Evolutionary conservation across 306 rosid genomes (phyloP).

Genomic region (Benincasa hispida): DNA sequence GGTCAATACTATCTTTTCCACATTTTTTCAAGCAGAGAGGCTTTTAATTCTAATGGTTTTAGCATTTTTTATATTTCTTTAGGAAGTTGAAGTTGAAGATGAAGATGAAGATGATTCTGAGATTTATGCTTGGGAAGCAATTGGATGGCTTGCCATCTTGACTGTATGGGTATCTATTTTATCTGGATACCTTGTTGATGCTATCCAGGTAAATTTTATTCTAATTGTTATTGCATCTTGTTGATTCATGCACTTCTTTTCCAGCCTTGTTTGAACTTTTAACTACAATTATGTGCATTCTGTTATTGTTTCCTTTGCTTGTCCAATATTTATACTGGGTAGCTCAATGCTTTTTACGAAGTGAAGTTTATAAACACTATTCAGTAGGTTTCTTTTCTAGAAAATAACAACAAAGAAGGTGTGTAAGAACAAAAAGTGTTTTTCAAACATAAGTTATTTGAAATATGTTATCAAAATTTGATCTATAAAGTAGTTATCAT

Average conservation of each 20-base stretch:
- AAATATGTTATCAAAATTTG: neutral
- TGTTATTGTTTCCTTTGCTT: neutral
- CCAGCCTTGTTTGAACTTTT: neutral
- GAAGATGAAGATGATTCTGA: slow-evolving; percentile 53
- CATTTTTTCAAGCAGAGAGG: neutral
- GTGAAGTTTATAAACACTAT: neutral
- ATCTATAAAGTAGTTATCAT: neutral
- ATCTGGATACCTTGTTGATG: slow-evolving; percentile 84
- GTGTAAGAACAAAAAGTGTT: neutral
- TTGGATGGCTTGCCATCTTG: slow-evolving; percentile 74
- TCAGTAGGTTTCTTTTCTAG: neutral
- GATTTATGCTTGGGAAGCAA: slow-evolving; percentile 68
- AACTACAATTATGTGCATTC: neutral
- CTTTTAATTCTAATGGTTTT: slow-evolving; percentile 2
- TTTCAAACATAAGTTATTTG: neutral
- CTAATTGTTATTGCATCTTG: neutral
- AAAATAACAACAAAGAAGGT: neutral
- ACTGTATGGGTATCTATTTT: slow-evolving; percentile 69
- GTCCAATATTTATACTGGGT: neutral
- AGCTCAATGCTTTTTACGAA: neutral
- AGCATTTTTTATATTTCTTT: neutral
- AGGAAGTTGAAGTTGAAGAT: slow-evolving; percentile 25
- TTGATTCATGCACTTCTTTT: neutral
- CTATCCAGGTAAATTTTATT: slow-evolving; percentile 46
- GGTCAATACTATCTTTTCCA: neutral